Base-by-base conservation (phyloP, 108 stramenopile species). In the Skeletonema marinoi region DNA sequence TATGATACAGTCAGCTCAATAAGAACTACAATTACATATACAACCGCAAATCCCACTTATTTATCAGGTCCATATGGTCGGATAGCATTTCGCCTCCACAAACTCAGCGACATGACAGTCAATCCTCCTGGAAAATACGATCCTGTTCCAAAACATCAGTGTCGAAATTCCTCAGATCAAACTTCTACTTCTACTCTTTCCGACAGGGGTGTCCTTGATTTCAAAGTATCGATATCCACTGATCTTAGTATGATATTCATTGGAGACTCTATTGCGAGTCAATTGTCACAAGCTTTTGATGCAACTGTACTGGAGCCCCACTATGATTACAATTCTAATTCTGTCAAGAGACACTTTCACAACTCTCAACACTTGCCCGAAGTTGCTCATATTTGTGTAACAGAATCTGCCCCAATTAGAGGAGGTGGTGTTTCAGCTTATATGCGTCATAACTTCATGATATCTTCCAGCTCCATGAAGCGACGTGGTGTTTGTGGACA, bases 211-310 rank as follows among this genome's bases (percentile, higher is more conserved):
- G 39, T 69, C 54, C 66, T 77, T 44, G 60, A 68, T 60, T 77
- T 68, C 21, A 62, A 66, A 35, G 56, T 44, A 36, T 60, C 66
- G n/a, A 61, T 77, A 14, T 30, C 36, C 32, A 77, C 67, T 17
- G 68, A 77, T 39, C 65, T 68, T 21, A 77, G 69, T 31, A 60
- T 77, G 3, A 32, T 77, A 0, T 77, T 77, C 21, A 60, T 69
- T 12, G 75, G 75, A 3, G 75, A 77, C 60, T 77, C 75, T 4
- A 77, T 77, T 32, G 42, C 60, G 29, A 42, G 68, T 25, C 75
- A 77, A 48, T 69, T 77, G 32, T 5, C 68, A 35, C 68, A 77
- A 63, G 65, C 39, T n/a, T 77, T 77, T 30, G 67, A 77, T 54
- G 38, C 75, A 14, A 16, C 75, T 12, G 68, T 62, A 30, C 58